These are phyloP conservation scores for Rhodotorula mucilaginosa DNA, from an alignment of 1,284 basidiomycete species.

Conservation along the genomic window DNA sequence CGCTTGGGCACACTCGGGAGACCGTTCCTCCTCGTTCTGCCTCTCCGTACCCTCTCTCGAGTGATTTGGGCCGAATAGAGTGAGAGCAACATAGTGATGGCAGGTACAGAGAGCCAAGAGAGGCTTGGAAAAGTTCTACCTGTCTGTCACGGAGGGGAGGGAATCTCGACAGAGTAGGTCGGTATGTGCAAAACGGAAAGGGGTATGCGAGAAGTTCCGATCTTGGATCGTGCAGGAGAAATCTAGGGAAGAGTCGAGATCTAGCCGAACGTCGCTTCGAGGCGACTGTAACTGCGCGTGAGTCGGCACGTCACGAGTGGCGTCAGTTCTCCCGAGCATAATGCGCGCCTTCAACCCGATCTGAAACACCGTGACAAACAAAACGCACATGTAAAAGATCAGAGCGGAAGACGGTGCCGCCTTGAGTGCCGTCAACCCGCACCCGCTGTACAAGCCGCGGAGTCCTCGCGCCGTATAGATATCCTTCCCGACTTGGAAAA, in stretches of 20 bases:
- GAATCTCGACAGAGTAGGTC: too few relatives aligned
- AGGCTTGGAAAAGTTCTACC: too few relatives aligned
- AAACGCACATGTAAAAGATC: constrained; percentile 73
- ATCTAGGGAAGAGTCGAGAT: neutral
- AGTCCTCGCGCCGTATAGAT: constrained; percentile 78
- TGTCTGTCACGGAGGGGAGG: too few relatives aligned
- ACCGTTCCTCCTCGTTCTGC: too few relatives aligned
- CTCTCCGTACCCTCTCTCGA: too few relatives aligned
- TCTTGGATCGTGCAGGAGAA: neutral
- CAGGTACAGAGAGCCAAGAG: too few relatives aligned
- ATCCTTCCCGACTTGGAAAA: constrained; percentile 66
- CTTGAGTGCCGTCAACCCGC: constrained; percentile 83
- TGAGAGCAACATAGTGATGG: too few relatives aligned
- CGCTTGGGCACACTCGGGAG: too few relatives aligned
- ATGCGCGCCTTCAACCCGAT: too few relatives aligned
- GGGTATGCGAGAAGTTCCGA: neutral
- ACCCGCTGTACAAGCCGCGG: constrained; percentile 84
- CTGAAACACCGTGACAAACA: neutral
- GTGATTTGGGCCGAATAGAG: too few relatives aligned
- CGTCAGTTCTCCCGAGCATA: neutral
- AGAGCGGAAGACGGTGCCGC: constrained; percentile 86
- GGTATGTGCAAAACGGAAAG: too few relatives aligned
- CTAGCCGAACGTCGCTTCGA: constrained; percentile 45
- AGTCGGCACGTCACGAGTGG: too few relatives aligned
- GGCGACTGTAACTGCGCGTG: constrained; percentile 38